Base-by-base conservation (phyloP, 495 filamentous ascomycete genomes). In the Peziza echinospora region DNA sequence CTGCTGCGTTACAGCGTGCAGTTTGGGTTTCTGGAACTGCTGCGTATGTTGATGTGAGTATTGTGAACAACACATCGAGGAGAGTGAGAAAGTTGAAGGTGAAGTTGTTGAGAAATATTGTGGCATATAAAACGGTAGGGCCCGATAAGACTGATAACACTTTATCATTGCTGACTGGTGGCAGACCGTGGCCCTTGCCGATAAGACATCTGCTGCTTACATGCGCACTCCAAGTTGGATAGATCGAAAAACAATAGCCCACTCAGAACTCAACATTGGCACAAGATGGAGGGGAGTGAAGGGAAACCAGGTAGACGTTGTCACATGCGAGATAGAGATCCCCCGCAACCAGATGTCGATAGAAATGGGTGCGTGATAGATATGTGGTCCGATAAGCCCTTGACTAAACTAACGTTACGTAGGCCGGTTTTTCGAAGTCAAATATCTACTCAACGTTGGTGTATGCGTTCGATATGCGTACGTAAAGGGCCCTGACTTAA, bases 1-100 rank as follows among this genome's bases (percentile, higher is more conserved):
- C 70, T 8, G 71, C 70, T 34, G 70, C 67, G 21, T 52, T 72
- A 43, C 69, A 75, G 56, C 61, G 71, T 5, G 72, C 72, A 41
- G 71, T 71, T 28, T 71, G 69, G 72, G 67, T 75, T 47, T 70
- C 67, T 23, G 70, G 71, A 26, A 71, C 71, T 21, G 65, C 54
- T 28, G 62, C 74, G 21, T 73, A 71, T 47, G 65, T 69, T 11
- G 70, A 73, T 44, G 65, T 72, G 21, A 67, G 67, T 41, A 61
- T 73, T 26, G 57, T 60, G 22, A 73, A 73, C 43, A 62, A 62
- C 44, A 68, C 64, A 46, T 61, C 55, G 23, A 69, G 67, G 49
- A 57, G 52, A 7, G 58, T 72, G 39, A 67, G 62, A 48, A 66
- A 53, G 40, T 59, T 75, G 23, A 65, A 71, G 42, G 53, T 75